phyloP scores from a whole-genome alignment of 75 land plant genomes.

The Adiantum capillusveneris region DNA sequence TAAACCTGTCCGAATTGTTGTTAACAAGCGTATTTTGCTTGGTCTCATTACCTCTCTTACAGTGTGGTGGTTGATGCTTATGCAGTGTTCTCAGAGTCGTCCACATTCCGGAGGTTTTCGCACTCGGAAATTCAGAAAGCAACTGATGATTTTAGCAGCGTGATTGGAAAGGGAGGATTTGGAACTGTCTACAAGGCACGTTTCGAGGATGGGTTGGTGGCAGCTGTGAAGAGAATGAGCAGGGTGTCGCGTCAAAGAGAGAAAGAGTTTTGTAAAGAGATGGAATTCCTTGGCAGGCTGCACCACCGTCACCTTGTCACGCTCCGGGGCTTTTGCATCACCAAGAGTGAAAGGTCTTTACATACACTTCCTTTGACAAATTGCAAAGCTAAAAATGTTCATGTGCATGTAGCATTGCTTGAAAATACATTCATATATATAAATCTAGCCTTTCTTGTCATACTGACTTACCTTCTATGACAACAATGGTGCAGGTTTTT shows the following conservation, averaged over 20 bases:
- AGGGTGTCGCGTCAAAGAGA: constrained; percentile 66
- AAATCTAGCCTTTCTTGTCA: too few relatives aligned
- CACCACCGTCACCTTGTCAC: constrained; percentile 93
- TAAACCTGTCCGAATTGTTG: background rate
- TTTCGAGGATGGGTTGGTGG: constrained; percentile 46
- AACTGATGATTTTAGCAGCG: constrained; percentile 58
- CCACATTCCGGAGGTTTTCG: constrained; percentile 47
- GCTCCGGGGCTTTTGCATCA: constrained; percentile 72
- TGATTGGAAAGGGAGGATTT: constrained; percentile 81
- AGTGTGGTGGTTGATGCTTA: too few relatives aligned
- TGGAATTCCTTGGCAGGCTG: constrained; percentile 79
- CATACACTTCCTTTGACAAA: background rate
- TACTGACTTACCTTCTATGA: too few relatives aligned
- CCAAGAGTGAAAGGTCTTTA: constrained; percentile 27
- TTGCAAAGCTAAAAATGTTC: background rate
- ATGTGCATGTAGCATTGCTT: too few relatives aligned
- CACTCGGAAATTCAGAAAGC: constrained; percentile 70
- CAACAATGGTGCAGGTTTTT: constrained; percentile 15
- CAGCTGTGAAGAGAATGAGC: constrained; percentile 74
- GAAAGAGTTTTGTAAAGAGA: constrained; percentile 74
- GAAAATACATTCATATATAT: too few relatives aligned
- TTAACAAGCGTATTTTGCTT: background rate
- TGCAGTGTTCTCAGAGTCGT: constrained; percentile 8
- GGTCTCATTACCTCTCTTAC: background rate
- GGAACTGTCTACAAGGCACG: constrained; percentile 79